Evolutionary conservation across 2,329 filamentous ascomycete species (phyloP).

Genomic region (Hypoxylon sp.): DNA sequence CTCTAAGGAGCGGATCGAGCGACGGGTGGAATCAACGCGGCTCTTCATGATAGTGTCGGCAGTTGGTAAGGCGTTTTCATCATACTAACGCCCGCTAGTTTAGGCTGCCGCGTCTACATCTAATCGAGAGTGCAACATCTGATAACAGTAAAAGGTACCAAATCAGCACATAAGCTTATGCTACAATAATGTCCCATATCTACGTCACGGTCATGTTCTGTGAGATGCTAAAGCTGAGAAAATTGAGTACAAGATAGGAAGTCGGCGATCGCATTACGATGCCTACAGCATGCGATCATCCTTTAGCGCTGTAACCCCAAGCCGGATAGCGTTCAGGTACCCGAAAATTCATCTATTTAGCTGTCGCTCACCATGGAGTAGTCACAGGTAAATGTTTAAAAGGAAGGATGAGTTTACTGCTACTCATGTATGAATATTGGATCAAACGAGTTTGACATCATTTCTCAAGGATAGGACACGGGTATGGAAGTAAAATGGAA

Average conservation of each 20-base stretch:
- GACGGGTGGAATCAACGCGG: conserved; percentile 9
- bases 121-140: neutral
- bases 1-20: conserved; percentile 12
- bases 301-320: neutral
- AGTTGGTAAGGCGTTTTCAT: neutral
- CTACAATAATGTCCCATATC: neutral
- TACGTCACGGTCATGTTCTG: neutral
- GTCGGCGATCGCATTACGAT: neutral
- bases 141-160: neutral
- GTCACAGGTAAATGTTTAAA: neutral
- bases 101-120: neutral
- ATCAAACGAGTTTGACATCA: too few relatives aligned
- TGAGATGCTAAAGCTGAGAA: neutral
- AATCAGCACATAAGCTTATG: neutral
- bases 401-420: neutral
- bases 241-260: neutral
- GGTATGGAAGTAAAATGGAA: too few relatives aligned
- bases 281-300: neutral
- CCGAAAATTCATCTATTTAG: neutral
- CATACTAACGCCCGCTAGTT: neutral
- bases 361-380: neutral
- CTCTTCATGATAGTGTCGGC: conserved; percentile 2
- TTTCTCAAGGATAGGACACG: neutral
- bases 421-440: too few relatives aligned
- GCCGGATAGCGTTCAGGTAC: neutral